These are phyloP conservation scores for Pelargonium cotyledonis DNA, from an alignment of 441 rosid species.

Conservation along the genomic window DNA sequence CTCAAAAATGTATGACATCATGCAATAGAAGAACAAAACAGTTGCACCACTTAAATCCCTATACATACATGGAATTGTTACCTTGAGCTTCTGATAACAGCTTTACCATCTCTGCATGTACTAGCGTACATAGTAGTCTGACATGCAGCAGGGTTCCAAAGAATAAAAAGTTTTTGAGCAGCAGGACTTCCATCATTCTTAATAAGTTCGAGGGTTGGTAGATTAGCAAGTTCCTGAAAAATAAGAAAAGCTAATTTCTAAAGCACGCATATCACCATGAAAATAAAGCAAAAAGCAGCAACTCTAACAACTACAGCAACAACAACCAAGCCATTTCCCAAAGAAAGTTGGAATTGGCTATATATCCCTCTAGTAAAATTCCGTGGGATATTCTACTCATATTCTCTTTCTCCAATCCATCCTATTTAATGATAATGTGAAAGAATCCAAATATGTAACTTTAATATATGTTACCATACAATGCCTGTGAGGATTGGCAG, in stretches of 20 bases:
- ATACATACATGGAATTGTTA: neutral
- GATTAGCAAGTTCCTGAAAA: slow-evolving; percentile 82
- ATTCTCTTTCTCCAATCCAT: too few species aligned
- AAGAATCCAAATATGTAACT: slow-evolving; percentile 16
- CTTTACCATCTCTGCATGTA: slow-evolving; percentile 23
- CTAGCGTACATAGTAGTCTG: slow-evolving; percentile 19
- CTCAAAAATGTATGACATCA: too few species aligned
- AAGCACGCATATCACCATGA: slow-evolving; percentile 9
- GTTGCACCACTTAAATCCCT: neutral
- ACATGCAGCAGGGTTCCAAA: slow-evolving; percentile 63
- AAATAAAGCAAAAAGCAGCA: slow-evolving; percentile 7
- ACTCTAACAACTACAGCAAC: too few species aligned
- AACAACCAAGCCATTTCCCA: too few species aligned
- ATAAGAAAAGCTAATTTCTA: slow-evolving; percentile 20
- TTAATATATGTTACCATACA: slow-evolving; percentile 63
- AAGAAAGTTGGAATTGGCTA: too few species aligned
- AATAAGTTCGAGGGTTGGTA: slow-evolving; percentile 69
- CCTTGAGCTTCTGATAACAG: slow-evolving; percentile 7
- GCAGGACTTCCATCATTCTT: slow-evolving; percentile 87
- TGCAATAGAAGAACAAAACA: neutral
- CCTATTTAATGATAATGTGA: neutral
- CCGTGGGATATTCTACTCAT: too few species aligned
- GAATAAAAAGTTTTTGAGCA: slow-evolving; percentile 64
- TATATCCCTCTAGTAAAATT: too few species aligned
- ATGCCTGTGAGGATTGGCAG: slow-evolving; percentile 88